Base-by-base conservation (phyloP, 1,139 yeast genomes). In the Yamadazyma atmosphaerica region DNA sequence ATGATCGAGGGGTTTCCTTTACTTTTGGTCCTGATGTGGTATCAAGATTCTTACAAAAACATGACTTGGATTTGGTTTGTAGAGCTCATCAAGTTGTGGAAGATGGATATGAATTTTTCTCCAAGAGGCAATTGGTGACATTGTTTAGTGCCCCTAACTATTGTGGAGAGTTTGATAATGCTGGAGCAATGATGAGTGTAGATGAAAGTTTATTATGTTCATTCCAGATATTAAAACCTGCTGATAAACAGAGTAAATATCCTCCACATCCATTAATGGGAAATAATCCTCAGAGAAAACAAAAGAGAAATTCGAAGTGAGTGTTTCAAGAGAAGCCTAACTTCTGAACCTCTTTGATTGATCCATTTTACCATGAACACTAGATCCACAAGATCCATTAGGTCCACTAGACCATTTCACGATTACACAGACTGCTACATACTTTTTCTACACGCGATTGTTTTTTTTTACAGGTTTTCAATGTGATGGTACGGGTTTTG, bases 121-220 rank as follows among this genome's bases (percentile, higher is more conserved):
- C 92, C 45, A 90, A 90, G 65, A 84, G 98, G 56, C 97, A 90
- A 67, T 78, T 92, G 60, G 98, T 92, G 39, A 92, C 98, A 15
- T 74, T 92, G 49, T 92, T 92, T 60, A 83, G 94, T 36, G 98
- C 98, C 37, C 98, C 98, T 50, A 92, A 92, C 67, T 92, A 92
- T 63, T 92, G 98, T 77, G 98, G 98, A 51, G 98, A 92, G 66
- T 92, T 92, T 61, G 97, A 92, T 64, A 92, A 92, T 62, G 97
- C 97, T 8, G 98, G 98, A 54, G 98, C 98, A 27, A 90, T 92
- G 96, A 92, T 92, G 98, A 83, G 95, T 55, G 98, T 92, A 40
- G 98, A 92, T 63, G 97, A 90, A 65, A 83, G 92, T 61, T 78
- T 92, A 58, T 77, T 92, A 56, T 92, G 98, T 72, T 89, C 97